Evolutionary conservation across 2,329 filamentous ascomycete genomes (phyloP).

Genomic region (Pestalotiopsis fici): DNA sequence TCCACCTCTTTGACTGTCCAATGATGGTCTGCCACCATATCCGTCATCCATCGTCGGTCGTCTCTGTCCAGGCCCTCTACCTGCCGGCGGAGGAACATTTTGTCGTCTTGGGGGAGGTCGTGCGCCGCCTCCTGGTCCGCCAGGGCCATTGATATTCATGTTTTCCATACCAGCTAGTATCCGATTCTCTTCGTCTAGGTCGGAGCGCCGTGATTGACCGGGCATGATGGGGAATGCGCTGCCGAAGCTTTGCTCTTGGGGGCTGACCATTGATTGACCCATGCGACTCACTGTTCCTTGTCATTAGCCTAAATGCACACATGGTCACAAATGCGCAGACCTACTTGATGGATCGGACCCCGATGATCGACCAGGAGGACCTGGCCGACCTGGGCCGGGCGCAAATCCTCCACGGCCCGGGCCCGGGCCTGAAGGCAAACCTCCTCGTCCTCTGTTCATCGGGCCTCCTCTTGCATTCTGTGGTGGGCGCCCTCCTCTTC

Average conservation of each 20-base stretch:
- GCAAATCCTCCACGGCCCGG: conserved; percentile 23
- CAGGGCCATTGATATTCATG: conserved; percentile 35
- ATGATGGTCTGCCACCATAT: conserved; percentile 28
- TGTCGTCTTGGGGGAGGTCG: conserved; percentile 14
- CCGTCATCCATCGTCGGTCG: conserved; percentile 35
- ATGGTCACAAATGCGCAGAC: conserved; percentile 6
- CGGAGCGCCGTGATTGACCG: conserved; percentile 37
- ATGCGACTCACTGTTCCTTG: conserved; percentile 18
- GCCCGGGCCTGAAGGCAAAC: conserved; percentile 22
- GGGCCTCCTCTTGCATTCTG: conserved; percentile 46
- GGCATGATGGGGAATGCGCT: conserved; percentile 44
- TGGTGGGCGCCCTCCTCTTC: conserved; percentile 41
- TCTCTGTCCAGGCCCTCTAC: conserved; percentile 32
- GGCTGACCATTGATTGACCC: conserved; percentile 21
- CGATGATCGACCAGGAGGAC: conserved; percentile 36
- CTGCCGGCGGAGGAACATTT: conserved; percentile 24
- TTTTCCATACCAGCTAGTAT: conserved; percentile 42
- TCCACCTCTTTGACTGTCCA: conserved; percentile 30
- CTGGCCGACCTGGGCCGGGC: conserved; percentile 37
- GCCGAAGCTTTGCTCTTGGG: conserved; percentile 36
- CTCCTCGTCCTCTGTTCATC: conserved; percentile 35
- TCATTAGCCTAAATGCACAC: conserved; percentile 16
- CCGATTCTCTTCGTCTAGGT: conserved; percentile 40
- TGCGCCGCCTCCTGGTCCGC: conserved; percentile 7
- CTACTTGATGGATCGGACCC: conserved; percentile 37